Base-by-base conservation (phyloP, 2,329 filamentous ascomycete species). In the Leptographium galeiforme region DNA sequence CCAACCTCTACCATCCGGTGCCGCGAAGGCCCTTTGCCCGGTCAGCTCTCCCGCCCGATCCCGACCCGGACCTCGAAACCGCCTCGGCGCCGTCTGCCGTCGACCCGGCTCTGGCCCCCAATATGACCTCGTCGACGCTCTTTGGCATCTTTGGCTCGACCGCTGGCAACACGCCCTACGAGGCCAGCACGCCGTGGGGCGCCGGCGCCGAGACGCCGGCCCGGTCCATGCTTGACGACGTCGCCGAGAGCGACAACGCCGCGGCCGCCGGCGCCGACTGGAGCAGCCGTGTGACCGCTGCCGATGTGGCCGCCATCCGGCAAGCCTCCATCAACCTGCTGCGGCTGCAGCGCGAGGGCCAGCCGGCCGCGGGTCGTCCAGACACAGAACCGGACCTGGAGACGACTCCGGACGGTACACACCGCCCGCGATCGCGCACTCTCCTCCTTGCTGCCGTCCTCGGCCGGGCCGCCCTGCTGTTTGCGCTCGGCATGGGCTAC, bases 121-220 rank as follows among this genome's bases (percentile, higher is more conserved):
- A 96, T 65, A 76, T 98, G 56, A 95, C 89, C 5, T 84, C 87
- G 11, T 90, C 89, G 2, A 95, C 93, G 0, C 78, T 98, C 6
- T 87, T 85, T 60, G 91, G 93, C 53, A 98, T 98, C 62, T 98
- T 95, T 72, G 83, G 82, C 33, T 12, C 43, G 25, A 32, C 82
- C 81, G 8, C 79, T 79, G 1, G 49, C 53, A 43, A 5, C 11
- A 25, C 48, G 6, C 33, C 46, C 33, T 57, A 57, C 12, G 81
- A 83, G 57, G 67, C 75, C 4, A 72, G 76, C 53, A 89, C 85
- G 12, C 87, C 87, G 32, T 25, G 25, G 25, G 25, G 25, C 25
- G 25, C 25, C 25, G 25, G 25, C 25, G 25, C 25, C 25, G 25
- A 25, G 25, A 25, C 25, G 25, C 25, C 25, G 25, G 25, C 25